Conservation (phyloP, 2,329 filamentous ascomycete species). For the Coccinonectria pachysandricola region DNA sequence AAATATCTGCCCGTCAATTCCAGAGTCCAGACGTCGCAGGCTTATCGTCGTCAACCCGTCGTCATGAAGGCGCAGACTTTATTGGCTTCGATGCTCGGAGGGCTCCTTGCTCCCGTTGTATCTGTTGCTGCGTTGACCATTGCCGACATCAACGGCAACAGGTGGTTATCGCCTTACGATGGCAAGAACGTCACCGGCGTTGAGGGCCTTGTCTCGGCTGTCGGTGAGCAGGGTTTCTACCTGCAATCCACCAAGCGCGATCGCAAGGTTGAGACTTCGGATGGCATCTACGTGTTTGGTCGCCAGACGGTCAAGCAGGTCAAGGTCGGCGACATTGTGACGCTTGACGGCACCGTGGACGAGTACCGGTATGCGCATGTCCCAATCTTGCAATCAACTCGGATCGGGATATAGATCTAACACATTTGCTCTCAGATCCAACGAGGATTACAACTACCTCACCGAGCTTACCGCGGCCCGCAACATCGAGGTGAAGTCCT, state of each 20-base stretch:
- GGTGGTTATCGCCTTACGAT: constrained; percentile 50
- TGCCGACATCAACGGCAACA: constrained; percentile 55
- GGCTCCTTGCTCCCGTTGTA: constrained; percentile 7
- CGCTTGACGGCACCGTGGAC: constrained; percentile 46
- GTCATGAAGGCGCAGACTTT: constrained; percentile 24
- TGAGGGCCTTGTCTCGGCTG: constrained; percentile 54
- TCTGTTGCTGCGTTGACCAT: constrained; percentile 38
- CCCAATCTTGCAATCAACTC: too few species aligned
- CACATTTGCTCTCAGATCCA: constrained; percentile 31
- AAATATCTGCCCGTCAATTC: too few species aligned
- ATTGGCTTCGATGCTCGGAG: constrained; percentile 18
- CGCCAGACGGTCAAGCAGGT: constrained; percentile 38
- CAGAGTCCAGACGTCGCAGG: too few species aligned
- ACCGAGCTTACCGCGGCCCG: constrained; percentile 51
- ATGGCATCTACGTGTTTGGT: constrained; percentile 56
- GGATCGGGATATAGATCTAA: too few species aligned
- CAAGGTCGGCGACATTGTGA: constrained; percentile 52
- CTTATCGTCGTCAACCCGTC: too few species aligned
- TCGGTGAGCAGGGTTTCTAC: constrained; percentile 51
- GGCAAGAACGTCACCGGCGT: constrained; percentile 47
- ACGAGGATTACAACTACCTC: constrained; percentile 46
- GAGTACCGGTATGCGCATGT: constrained; percentile 42
- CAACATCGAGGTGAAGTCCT: constrained; percentile 43
- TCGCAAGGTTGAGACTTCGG: constrained; percentile 45
- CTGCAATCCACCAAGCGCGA: constrained; percentile 50